Percentiles rank a stretch among this genome's conserved stretches.
Conservation (phyloP, 306 rosid species). For the Echinosophora koreensis region DNA sequence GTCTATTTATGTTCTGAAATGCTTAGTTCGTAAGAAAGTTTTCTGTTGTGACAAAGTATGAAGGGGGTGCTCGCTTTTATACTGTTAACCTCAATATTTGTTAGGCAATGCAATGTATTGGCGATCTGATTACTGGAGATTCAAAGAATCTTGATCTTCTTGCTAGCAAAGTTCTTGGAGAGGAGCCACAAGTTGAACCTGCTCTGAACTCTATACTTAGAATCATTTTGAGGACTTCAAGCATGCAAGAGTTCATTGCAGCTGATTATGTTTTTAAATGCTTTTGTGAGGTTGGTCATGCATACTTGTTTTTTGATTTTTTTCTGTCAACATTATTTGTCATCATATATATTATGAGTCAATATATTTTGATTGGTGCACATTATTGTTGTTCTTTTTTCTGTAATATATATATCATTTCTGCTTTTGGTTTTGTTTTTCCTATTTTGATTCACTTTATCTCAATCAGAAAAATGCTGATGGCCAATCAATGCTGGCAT, state of each 20-base stretch:
- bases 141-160: slow-evolving; percentile 77
- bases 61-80: slow-evolving; percentile 30
- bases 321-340: slow-evolving; percentile 24
- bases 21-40: slow-evolving; percentile 16
- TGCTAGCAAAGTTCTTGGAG: slow-evolving; percentile 87
- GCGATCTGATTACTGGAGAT: slow-evolving; percentile 84
- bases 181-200: slow-evolving; percentile 80
- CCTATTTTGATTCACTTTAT: slow-evolving; percentile 30
- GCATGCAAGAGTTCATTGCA: slow-evolving; percentile 83
- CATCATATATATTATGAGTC: slow-evolving; percentile 19
- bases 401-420: slow-evolving; percentile 4
- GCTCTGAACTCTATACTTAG: slow-evolving; percentile 88
- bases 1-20: slow-evolving; percentile 33
- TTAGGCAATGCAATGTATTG: slow-evolving; percentile 84
- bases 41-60: slow-evolving; percentile 7
- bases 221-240: slow-evolving; percentile 86
- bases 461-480: slow-evolving; percentile 78
- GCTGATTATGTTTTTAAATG: slow-evolving; percentile 86
- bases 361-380: slow-evolving; percentile 11
- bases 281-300: slow-evolving; percentile 87
- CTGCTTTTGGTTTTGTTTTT: background rate
- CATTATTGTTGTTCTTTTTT: background rate
- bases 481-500: slow-evolving; percentile 91
- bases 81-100: slow-evolving; percentile 31
- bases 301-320: slow-evolving; percentile 16